These are phyloP conservation scores for Tubosaeta brunneosetosa DNA, from an alignment of 768 basidiomycete genomes.

Conservation along the genomic window DNA sequence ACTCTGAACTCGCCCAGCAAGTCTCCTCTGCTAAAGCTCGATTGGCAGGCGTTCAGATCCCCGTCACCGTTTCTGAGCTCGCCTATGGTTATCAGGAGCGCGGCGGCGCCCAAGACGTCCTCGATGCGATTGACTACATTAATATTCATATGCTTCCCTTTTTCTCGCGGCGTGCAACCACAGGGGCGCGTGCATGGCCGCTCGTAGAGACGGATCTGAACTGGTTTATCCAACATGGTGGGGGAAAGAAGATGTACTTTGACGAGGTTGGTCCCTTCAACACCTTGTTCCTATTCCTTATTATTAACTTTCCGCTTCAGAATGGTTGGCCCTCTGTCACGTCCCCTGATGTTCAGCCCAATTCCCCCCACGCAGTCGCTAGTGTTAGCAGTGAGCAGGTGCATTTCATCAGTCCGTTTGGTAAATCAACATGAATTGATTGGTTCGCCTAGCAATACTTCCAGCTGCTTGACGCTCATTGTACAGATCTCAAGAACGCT, in stretches of 20 bases:
- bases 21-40: constrained; percentile 46
- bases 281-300: not conserved
- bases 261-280: constrained; percentile 46
- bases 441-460: constrained; percentile 43
- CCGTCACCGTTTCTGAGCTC: constrained; percentile 65
- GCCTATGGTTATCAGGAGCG: constrained; percentile 54
- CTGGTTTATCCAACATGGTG: constrained; percentile 62
- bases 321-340: constrained; percentile 76
- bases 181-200: constrained; percentile 60
- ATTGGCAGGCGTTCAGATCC: constrained; percentile 51
- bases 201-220: constrained; percentile 53
- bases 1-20: constrained; percentile 46
- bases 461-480: constrained; percentile 57
- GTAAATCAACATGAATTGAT: not conserved
- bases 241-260: constrained; percentile 72
- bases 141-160: constrained; percentile 72
- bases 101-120: constrained; percentile 49
- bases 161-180: constrained; percentile 36
- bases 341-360: constrained; percentile 57
- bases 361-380: constrained; percentile 57
- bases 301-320: constrained; percentile 31
- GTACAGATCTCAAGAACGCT: constrained; percentile 55
- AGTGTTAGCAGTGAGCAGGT: constrained; percentile 61
- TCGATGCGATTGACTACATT: constrained; percentile 58
- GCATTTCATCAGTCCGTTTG: constrained; percentile 12